phyloP scores from a whole-genome alignment of 163 green algal genomes.

The Volvox carteri region DNA sequence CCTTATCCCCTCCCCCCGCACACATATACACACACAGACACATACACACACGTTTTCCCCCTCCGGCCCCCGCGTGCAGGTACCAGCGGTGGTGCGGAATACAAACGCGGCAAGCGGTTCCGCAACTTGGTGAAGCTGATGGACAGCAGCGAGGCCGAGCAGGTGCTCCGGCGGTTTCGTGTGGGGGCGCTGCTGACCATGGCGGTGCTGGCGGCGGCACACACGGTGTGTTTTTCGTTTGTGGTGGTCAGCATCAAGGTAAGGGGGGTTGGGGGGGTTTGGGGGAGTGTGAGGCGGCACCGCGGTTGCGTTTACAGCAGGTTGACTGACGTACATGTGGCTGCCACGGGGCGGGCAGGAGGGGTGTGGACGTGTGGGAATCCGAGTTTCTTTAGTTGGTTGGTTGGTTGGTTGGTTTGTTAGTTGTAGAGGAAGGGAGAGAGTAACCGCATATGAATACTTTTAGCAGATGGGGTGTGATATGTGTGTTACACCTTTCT shows the following conservation, averaged over 20 bases:
- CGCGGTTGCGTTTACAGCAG: neutral
- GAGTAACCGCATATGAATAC: too few species aligned
- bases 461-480: too few species aligned
- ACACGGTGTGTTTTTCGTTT: conserved; percentile 20
- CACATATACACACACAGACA: too few species aligned
- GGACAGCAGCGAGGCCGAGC: conserved; percentile 39
- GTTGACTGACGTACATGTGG: neutral
- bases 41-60: too few species aligned
- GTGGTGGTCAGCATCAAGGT: conserved; percentile 42
- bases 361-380: neutral
- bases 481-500: too few species aligned
- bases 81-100: conserved; percentile 19
- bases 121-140: conserved; percentile 48
- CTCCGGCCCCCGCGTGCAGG: too few species aligned
- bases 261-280: neutral
- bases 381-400: too few species aligned
- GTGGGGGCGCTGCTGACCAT: conserved; percentile 17
- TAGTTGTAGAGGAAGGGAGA: too few species aligned
- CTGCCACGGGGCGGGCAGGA: neutral
- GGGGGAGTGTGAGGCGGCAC: neutral
- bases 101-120: conserved; percentile 57
- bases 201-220: neutral
- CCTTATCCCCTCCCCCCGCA: too few species aligned
- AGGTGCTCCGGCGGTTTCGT: conserved; percentile 18
- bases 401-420: too few species aligned